A percentile compares a stretch with the other conserved stretches of the same genome.
These are phyloP conservation scores for Saussurea involucrata DNA, from an alignment of 129 eudicot genomes.

Conservation along the genomic window DNA sequence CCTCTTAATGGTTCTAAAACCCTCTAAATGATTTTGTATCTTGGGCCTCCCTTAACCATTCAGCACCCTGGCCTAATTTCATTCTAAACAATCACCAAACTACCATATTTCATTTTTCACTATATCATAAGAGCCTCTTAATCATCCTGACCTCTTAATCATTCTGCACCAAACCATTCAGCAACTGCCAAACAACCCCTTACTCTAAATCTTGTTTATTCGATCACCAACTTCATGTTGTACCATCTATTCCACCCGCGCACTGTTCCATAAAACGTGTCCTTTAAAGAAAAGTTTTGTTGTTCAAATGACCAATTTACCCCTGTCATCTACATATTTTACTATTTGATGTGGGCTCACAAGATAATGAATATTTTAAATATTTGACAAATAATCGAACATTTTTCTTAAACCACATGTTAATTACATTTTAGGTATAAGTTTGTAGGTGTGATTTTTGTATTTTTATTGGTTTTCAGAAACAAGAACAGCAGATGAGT, in stretches of 20 bases:
- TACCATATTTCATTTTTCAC: too few species aligned
- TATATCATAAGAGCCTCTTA: too few species aligned
- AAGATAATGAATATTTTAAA: neutral
- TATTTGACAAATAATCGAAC: neutral
- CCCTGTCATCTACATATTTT: neutral
- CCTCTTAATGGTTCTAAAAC: too few species aligned
- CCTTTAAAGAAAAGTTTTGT: neutral
- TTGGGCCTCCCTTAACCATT: too few species aligned
- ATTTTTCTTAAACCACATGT: neutral
- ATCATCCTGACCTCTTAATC: too few species aligned
- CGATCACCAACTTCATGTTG: neutral
- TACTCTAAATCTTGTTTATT: neutral
- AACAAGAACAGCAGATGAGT: conserved; percentile 73
- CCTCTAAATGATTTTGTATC: too few species aligned
- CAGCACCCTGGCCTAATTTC: too few species aligned
- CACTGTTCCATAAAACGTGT: neutral
- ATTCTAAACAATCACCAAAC: too few species aligned
- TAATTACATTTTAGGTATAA: neutral
- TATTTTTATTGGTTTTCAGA: conserved; percentile 34
- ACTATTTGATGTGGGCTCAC: neutral
- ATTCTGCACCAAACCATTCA: too few species aligned
- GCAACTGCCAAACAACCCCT: too few species aligned
- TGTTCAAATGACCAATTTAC: neutral
- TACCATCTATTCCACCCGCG: neutral
- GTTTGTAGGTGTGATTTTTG: neutral